Conservation (phyloP, 306 rosid species). For the Corylus heterophylla region DNA sequence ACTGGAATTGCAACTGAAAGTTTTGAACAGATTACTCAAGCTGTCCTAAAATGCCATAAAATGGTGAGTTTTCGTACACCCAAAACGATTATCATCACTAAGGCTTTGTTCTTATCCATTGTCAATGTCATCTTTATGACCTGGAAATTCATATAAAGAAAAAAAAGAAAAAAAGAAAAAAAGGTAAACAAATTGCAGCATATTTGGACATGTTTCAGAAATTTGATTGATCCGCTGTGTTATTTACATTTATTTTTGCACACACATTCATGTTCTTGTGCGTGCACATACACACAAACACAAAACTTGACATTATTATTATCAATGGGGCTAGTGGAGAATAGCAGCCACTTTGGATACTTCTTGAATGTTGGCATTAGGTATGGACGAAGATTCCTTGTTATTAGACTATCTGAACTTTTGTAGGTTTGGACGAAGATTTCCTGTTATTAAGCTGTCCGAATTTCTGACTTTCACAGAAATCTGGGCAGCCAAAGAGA, state of each 20-base stretch:
- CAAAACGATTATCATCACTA: not conserved
- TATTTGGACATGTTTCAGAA: not conserved
- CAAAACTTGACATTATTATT: not conserved
- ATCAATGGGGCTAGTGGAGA: not conserved
- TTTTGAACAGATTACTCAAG: constrained; percentile 63
- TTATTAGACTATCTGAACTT: no score
- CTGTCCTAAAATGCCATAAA: constrained; percentile 70
- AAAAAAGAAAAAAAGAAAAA: not conserved
- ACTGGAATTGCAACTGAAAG: constrained; percentile 71
- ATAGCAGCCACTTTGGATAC: not conserved
- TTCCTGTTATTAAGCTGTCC: no score
- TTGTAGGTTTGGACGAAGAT: no score
- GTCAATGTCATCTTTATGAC: not conserved
- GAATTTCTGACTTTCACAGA: no score
- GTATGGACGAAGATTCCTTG: not conserved
- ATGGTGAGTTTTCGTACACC: constrained; percentile 54
- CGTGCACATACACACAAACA: not conserved
- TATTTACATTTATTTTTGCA: not conserved
- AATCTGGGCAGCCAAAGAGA: no score
- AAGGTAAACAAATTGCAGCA: not conserved
- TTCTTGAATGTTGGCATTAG: not conserved
- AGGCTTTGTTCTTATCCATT: not conserved
- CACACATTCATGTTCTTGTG: not conserved
- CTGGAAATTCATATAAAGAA: not conserved
- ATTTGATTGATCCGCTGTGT: not conserved